Evolutionary conservation across 2,329 filamentous ascomycete genomes (phyloP), one percentile per base, ranked within the genome.

Genomic region (Cyanodermella asteris): DNA sequence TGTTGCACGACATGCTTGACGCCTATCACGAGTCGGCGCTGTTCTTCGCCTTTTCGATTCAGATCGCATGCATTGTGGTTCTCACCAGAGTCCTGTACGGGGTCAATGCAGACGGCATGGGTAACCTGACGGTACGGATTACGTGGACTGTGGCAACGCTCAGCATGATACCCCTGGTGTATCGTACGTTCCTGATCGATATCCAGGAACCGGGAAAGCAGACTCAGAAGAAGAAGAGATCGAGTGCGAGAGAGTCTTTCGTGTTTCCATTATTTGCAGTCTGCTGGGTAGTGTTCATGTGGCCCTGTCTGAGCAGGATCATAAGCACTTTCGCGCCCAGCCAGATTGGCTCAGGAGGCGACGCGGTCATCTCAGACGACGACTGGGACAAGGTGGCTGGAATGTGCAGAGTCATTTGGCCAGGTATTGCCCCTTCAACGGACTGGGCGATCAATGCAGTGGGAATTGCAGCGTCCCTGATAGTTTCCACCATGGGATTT

Each of bases 31-130:
- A 38, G 28, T 34, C 27, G 17, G 32, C 38, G 4, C 7, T 34
- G 8, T 38, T 40, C 24, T 36, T 40, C 13, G 30, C 36, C 4
- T 36, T 36, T 18, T 33, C 38, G 6, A 32, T 40, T 7, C 38
- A 40, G 16, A 15, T 38, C 9, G 36, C 38, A 3, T 37, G 36
- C 16, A 34, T 37, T 7, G 31, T 38, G 14, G 33, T 35, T 3
- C 30, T 40, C 4, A 18, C 31, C 7, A 30, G 27, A 11, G 28
- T 31, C 4, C 32, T 39, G 23, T 39, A 36, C 19, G 38, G 38
- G 2, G 24, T 37, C 12, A 33, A 24, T 20, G 28, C 36, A 5
- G 31, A 26, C 12, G 36, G 32, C 6, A 38, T 39, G 33, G 38
- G 37, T 1, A 38, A 31, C 3, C 30, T 38, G 12, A 39, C 38